Evolutionary conservation across 2,329 filamentous ascomycete genomes (phyloP).

Genomic region (Pestalotiopsis sp.): DNA sequence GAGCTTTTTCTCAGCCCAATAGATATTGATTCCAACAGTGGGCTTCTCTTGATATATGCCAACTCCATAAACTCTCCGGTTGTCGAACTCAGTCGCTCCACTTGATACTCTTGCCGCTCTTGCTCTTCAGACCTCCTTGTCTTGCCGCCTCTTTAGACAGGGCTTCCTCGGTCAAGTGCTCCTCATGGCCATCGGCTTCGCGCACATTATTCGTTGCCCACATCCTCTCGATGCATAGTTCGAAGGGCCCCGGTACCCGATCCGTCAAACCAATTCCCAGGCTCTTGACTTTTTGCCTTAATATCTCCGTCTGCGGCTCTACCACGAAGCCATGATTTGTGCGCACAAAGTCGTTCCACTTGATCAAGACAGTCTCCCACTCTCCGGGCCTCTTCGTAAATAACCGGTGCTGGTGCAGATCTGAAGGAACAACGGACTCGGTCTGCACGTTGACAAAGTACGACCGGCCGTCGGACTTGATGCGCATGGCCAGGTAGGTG

Average conservation of each 20-base stretch:
- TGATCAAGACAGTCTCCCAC: constrained; percentile 95
- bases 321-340: constrained; percentile 92
- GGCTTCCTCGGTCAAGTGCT: neutral
- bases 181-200: constrained; percentile 35
- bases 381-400: constrained; percentile 77
- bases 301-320: constrained; percentile 88
- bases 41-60: neutral
- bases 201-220: constrained; percentile 81
- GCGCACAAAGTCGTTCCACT: constrained; percentile 89
- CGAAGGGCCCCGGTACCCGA: constrained; percentile 83
- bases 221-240: constrained; percentile 80
- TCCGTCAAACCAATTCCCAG: constrained; percentile 90
- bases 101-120: constrained; percentile 43
- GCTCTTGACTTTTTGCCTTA: constrained; percentile 82
- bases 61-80: neutral
- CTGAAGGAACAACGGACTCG: constrained; percentile 90
- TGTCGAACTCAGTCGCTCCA: constrained; percentile 34
- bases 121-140: constrained; percentile 42
- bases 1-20: neutral
- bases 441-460: constrained; percentile 97
- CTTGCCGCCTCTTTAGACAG: constrained; percentile 16
- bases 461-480: constrained; percentile 87
- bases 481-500: constrained; percentile 80
- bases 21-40: neutral
- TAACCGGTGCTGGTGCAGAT: constrained; percentile 91